Percentiles rank a stretch among this genome's conserved stretches.
phyloP scores from a whole-genome alignment of 495 filamentous ascomycete species.

The Darksidea phi region DNA sequence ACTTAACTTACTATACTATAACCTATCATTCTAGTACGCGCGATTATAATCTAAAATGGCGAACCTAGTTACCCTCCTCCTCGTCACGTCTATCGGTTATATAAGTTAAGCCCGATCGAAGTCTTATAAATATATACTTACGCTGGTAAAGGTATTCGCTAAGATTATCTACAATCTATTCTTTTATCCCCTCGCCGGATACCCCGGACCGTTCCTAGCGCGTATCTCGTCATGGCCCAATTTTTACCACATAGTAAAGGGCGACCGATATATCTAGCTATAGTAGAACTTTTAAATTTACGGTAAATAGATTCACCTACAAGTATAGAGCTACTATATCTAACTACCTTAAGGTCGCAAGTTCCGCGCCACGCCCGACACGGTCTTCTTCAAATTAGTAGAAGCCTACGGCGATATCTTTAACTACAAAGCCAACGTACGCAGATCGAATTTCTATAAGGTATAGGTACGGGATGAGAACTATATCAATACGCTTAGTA shows the following conservation, averaged over 20 bases:
- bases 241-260: background rate
- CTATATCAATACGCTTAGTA: background rate
- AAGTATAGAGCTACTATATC: background rate
- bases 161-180: background rate
- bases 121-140: background rate
- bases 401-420: background rate
- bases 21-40: background rate
- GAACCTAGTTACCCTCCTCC: background rate
- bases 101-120: background rate
- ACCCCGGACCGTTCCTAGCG: background rate
- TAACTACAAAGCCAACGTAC: background rate
- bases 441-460: background rate
- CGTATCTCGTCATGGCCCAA: background rate
- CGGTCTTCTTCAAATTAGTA: background rate
- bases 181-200: background rate
- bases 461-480: background rate
- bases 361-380: background rate
- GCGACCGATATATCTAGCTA: background rate
- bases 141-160: background rate
- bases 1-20: background rate
- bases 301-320: background rate
- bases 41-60: background rate
- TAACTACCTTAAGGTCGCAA: background rate
- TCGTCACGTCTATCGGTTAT: background rate
- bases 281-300: background rate